Base-by-base conservation (phyloP, 257 asterid genomes). In the Penstemon newberryi region DNA sequence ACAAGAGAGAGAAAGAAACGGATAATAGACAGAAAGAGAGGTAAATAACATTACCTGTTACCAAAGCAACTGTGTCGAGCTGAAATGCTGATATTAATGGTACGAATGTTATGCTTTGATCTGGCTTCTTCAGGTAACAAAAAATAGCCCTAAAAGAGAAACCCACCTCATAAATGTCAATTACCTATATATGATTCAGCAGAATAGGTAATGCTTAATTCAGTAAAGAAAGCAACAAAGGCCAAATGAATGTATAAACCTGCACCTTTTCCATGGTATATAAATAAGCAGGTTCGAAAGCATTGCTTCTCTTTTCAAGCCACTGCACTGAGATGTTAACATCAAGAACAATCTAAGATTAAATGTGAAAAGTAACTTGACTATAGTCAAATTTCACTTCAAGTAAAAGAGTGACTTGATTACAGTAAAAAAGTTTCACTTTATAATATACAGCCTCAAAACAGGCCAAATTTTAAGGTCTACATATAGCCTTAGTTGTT, bases 31-130 rank as follows among this genome's bases (percentile, higher is more conserved):
- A 33, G 77, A 73, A 54, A 69, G 42, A 59, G 41, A 57, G 63
- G 39, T 70, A 58, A 67, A 65, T 55, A 51, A 65, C 52, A 45
- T 75, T 75, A 93, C 99, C 97, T 75, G 85, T 93, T 93, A 51
- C 99, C 99, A 69, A 93, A 93, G 84, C 99, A 90, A 56, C 87
- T 82, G 72, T 90, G 95, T 65, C 88, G 76, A 42, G 97, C 95
- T 65, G 99, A 90, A 79, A 93, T 87, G 81, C 92, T 89, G 75
- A 89, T 83, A 72, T 93, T 89, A 50, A 80, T 78, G 61, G 96
- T 84, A 66, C 54, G 78, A 47, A 93, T 93, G 63, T 82, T 80
- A 81, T 93, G 99, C 84, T 58, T 87, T 78, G 82, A 73, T 78
- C 85, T 85, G 72, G 95, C 92, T 82, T 87, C 99, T 78, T 93